These are phyloP conservation scores for Dothideomycetes sp. DNA, from an alignment of 2,329 filamentous ascomycete genomes.

Conservation along the genomic window DNA sequence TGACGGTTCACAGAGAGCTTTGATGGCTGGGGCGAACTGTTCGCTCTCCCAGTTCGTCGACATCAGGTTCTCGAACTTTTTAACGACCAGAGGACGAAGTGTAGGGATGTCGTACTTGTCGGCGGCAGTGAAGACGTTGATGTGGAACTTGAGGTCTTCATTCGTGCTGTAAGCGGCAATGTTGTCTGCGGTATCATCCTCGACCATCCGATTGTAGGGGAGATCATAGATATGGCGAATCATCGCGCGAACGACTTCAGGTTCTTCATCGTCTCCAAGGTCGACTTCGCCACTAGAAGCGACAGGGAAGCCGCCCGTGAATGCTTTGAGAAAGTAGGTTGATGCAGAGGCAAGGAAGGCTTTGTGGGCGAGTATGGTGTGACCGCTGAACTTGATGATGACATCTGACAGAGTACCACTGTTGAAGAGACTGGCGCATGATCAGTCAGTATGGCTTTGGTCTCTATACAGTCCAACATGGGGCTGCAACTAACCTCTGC, in stretches of 20 bases:
- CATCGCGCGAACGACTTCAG: neutral
- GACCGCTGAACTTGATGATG: neutral
- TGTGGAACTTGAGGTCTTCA: constrained; percentile 6
- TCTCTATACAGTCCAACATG: no score
- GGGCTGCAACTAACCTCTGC: no score
- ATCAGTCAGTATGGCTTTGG: neutral
- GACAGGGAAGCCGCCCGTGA: neutral
- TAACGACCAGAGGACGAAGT: constrained; percentile 10
- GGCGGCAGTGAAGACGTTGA: constrained; percentile 14
- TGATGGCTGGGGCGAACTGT: neutral
- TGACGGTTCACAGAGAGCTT: neutral
- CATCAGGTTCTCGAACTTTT: constrained; percentile 10
- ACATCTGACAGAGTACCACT: neutral
- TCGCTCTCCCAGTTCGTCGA: neutral
- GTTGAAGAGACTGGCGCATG: neutral
- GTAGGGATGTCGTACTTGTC: constrained; percentile 16
- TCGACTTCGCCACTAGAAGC: neutral
- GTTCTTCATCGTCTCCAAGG: constrained; percentile 6
- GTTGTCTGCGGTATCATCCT: neutral
- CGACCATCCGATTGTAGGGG: neutral
- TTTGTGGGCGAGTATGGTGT: constrained; percentile 4
- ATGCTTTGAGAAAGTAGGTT: neutral
- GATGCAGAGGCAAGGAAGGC: neutral
- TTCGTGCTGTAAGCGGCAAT: neutral
- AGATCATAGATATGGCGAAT: constrained; percentile 5